Base-by-base conservation (phyloP, 192 early-diverging fungal genomes). In the Umbelopsis sp. region DNA sequence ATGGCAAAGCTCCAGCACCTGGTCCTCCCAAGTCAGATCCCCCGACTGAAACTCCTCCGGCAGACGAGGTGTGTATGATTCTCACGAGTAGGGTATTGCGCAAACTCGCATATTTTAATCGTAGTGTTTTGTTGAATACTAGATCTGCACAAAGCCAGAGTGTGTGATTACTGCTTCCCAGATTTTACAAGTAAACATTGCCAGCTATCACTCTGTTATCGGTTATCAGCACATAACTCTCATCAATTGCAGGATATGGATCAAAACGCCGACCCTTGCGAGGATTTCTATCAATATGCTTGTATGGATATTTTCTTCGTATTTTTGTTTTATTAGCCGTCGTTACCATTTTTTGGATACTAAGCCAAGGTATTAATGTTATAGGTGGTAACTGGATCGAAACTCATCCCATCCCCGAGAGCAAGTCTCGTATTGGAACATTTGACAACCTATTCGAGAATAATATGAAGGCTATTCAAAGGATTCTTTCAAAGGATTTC, bases 231-330 rank as follows among this genome's bases (percentile, higher is more conserved):
- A 65, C 21, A 32, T 34, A n/a, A n/a, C n/a, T n/a, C n/a, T n/a
- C n/a, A n/a, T 9, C 25, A 10, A 29, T 52, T 34, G 20, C 59
- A 75, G 31, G 85, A 84, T 41, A 82, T 92, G 76, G 88, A 90
- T 70, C 68, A 74, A 16, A 66, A 72, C 2, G 83, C 77, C 3
- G 83, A 92, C 76, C 90, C 91, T 20, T 92, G 91, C 43, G 74
- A 85, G 9, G 89, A 92, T 69, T 92, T 92, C 76, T 91, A 84
- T 69, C 79, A 84, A 53, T 92, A 83, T 72, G 81, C 77, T 50
- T 88, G 90, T 90, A 84, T 75, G 85, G 59, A 20, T 38, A 45
- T 10, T 36, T 17, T 34, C n/a, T 11, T 11, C 38, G 38, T 41
- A 11, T 16, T 5, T 67, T 26, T 49, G 12, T 3, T 52, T 43